Evolutionary conservation across 805 yeast genomes (phyloP), one percentile per base, ranked within the genome.

Genomic region (Wickerhamomyces alni): DNA sequence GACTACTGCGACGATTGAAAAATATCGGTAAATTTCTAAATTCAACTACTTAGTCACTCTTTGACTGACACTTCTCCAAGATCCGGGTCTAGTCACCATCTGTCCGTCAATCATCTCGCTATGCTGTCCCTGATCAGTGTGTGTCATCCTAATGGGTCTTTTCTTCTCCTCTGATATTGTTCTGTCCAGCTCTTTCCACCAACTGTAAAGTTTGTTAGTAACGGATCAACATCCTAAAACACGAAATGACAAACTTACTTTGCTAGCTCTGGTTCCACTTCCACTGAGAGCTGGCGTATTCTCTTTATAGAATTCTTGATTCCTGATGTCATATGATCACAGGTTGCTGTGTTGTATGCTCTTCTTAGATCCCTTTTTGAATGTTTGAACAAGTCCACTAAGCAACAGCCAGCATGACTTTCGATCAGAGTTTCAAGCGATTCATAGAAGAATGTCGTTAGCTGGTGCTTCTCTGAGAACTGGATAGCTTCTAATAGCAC

Each of bases 401-500:
- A 59, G 40, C 71, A 66, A 40, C 72, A 66, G 3, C 49, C 30
- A 9, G 39, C 25, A 39, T 68, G 74, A 5, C 33, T 41, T 17
- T 45, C 44, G 4, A 31, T 13, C 5, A 31, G 16, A n/a, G 10
- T 17, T 13, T 33, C 16, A 1, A 22, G 9, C 5, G 30, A 6
- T 10, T 58, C 59, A 41, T 58, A 63, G 38, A 60, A 60, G 17
- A 58, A 43, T 22, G 43, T 39, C 38, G 54, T 54, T 22, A 48
- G 36, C 9, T 35, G 39, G 2, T 35, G 36, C 10, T 40, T 33
- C 17, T 50, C 53, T 6, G 62, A 41, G 10, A 52, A 40, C 13
- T 55, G 59, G 12, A 64, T 55, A 3, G 66, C 67, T 37, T 65
- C 61, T 7, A 54, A 46, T n/a, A 69, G 35, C 42, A 66, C 54